Conservation (phyloP, 805 yeast species). For the Saccharomyces kudriavzevii region DNA sequence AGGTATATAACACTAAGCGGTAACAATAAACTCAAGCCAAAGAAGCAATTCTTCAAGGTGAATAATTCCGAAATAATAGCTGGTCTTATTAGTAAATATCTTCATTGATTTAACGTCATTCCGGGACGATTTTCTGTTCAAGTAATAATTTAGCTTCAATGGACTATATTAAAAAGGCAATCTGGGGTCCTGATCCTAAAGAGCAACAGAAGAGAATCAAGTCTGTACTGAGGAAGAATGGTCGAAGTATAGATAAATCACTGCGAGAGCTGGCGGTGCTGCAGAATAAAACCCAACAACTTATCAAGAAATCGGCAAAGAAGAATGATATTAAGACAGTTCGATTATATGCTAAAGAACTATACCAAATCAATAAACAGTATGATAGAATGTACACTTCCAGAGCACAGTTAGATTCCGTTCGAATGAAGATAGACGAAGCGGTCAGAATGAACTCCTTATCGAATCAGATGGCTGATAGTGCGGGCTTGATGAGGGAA, state of each 20-base stretch:
- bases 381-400: constrained; percentile 66
- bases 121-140: not conserved
- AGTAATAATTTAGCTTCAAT: constrained; percentile 30
- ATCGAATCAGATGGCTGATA: constrained; percentile 70
- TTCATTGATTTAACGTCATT: not conserved
- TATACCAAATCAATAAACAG: constrained; percentile 65
- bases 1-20: not conserved
- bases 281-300: constrained; percentile 67
- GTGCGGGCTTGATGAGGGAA: constrained; percentile 79
- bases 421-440: constrained; percentile 83
- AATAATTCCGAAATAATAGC: not conserved
- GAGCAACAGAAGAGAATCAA: constrained; percentile 78
- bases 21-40: not conserved
- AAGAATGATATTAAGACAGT: constrained; percentile 72
- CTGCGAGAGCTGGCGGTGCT: constrained; percentile 52
- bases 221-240: constrained; percentile 70
- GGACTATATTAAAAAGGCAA: constrained; percentile 79
- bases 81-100: not conserved
- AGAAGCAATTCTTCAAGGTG: not conserved
- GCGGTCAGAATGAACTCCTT: constrained; percentile 79
- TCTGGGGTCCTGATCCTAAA: constrained; percentile 95
- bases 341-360: constrained; percentile 71
- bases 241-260: constrained; percentile 68
- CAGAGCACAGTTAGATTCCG: constrained; percentile 78
- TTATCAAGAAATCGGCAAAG: constrained; percentile 68